A percentile compares a stretch with the other conserved stretches of the same genome.
These are phyloP conservation scores for Exophiala xenobiotica DNA, from an alignment of 2,329 filamentous ascomycete species.

Conservation along the genomic window DNA sequence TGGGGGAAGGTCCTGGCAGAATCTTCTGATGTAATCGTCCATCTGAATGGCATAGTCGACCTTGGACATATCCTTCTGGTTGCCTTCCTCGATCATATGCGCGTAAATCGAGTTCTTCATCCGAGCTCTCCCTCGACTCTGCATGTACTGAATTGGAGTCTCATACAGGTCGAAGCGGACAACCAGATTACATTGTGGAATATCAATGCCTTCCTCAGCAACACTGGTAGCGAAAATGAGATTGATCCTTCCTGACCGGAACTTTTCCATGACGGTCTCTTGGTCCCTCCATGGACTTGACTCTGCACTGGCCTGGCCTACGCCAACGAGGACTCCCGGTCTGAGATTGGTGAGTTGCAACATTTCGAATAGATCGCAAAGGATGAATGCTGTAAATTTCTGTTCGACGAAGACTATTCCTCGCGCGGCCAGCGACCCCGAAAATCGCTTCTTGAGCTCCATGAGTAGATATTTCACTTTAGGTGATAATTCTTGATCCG, in stretches of 20 bases:
- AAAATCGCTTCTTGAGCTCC: slow-evolving; percentile 64
- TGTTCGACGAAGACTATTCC: slow-evolving; percentile 88
- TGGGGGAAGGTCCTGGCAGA: slow-evolving; percentile 71
- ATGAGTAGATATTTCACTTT: slow-evolving; percentile 67
- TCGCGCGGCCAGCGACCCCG: slow-evolving; percentile 55
- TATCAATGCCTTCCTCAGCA: slow-evolving; percentile 66
- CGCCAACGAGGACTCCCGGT: slow-evolving; percentile 65
- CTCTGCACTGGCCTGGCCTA: slow-evolving; percentile 55
- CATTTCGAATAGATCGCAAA: slow-evolving; percentile 65
- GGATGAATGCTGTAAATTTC: slow-evolving; percentile 71
- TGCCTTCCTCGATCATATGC: slow-evolving; percentile 76
- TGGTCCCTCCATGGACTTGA: slow-evolving; percentile 72
- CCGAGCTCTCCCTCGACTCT: slow-evolving; percentile 84
- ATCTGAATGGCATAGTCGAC: slow-evolving; percentile 59
- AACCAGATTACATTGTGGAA: slow-evolving; percentile 66
- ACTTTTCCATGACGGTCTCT: slow-evolving; percentile 67
- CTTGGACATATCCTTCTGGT: slow-evolving; percentile 59
- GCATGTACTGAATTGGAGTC: slow-evolving; percentile 92
- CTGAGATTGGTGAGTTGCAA: slow-evolving; percentile 61
- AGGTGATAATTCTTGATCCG: slow-evolving; percentile 43
- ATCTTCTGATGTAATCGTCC: slow-evolving; percentile 61
- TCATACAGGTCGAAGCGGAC: slow-evolving; percentile 78
- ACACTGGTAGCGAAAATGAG: slow-evolving; percentile 65
- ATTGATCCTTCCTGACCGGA: slow-evolving; percentile 59
- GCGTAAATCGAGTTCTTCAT: slow-evolving; percentile 75